These are phyloP conservation scores for Candida insectorum DNA, from an alignment of 805 yeast genomes.

Conservation along the genomic window DNA sequence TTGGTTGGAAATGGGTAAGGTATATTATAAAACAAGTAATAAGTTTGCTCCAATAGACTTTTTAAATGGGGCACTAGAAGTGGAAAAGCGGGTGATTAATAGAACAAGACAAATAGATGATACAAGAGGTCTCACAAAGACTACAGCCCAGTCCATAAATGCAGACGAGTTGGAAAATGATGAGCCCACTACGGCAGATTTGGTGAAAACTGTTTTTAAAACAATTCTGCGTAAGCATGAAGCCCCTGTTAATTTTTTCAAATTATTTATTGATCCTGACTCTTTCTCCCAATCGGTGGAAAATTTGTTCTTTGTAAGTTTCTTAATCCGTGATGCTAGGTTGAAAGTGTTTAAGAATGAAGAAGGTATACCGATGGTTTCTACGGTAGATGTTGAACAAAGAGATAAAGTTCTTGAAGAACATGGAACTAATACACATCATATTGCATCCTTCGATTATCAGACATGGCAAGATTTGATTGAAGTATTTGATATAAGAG, in stretches of 20 bases:
- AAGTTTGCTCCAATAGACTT: conserved; percentile 55
- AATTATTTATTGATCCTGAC: conserved; percentile 68
- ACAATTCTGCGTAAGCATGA: conserved; percentile 26
- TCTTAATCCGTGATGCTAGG: conserved; percentile 71
- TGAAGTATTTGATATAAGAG: conserved; percentile 50
- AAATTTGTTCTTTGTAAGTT: conserved; percentile 78
- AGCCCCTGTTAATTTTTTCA: conserved; percentile 52
- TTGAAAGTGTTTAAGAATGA: conserved; percentile 50
- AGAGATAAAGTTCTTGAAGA: conserved; percentile 10
- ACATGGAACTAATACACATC: conserved; percentile 42
- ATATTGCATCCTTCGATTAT: conserved; percentile 69
- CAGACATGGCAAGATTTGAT: conserved; percentile 62
- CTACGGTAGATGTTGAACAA: conserved; percentile 22
- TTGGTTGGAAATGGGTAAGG: conserved; percentile 59
- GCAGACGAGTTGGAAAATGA: conserved; percentile 50
- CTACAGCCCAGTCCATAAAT: conserved; percentile 54
- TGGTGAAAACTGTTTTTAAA: conserved; percentile 54
- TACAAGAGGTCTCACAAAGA: conserved; percentile 35
- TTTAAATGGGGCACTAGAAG: conserved; percentile 66
- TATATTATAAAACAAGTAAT: conserved; percentile 44
- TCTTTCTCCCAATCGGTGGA: conserved; percentile 81
- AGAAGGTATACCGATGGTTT: conserved; percentile 35
- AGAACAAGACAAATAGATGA: conserved; percentile 38
- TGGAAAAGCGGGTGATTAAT: conserved; percentile 47
- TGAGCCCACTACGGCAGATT: conserved; percentile 60